Evolutionary conservation across 2,329 filamentous ascomycete species (phyloP).

Genomic region (Colletotrichum tamarilloi): DNA sequence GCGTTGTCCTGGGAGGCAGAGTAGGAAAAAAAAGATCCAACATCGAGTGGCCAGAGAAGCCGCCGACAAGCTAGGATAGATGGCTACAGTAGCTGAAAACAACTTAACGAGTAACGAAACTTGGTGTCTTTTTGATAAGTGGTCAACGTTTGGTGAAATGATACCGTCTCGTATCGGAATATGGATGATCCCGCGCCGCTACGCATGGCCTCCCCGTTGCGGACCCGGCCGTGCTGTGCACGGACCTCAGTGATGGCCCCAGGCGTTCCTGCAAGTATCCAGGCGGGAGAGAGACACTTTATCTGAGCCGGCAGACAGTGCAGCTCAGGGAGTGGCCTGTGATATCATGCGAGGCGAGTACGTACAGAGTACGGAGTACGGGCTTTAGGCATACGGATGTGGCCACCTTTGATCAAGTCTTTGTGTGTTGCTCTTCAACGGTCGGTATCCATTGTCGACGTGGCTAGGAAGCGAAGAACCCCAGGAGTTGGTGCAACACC

Average conservation of each 20-base stretch:
- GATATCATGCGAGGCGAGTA: neutral
- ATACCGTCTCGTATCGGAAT: neutral
- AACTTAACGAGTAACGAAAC: slow-evolving; percentile 28
- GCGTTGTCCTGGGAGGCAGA: slow-evolving; percentile 27
- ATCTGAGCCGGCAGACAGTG: neutral
- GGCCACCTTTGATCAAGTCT: neutral
- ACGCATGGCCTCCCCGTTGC: neutral
- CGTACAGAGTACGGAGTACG: neutral
- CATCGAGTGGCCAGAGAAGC: slow-evolving; percentile 3
- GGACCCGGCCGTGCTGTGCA: neutral
- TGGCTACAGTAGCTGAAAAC: slow-evolving; percentile 23
- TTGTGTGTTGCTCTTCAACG: slow-evolving; percentile 4
- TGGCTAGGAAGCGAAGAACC: neutral
- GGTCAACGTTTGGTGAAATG: neutral
- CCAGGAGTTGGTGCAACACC: neutral
- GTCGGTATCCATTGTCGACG: neutral
- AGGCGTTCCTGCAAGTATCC: slow-evolving; percentile 6
- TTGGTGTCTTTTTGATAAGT: neutral
- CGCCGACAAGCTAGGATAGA: slow-evolving; percentile 5
- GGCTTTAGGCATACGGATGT: neutral
- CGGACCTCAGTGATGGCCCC: neutral
- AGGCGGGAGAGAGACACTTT: neutral
- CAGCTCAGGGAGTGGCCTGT: slow-evolving; percentile 4
- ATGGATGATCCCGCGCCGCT: slow-evolving; percentile 23
- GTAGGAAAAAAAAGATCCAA: slow-evolving; percentile 9